Evolutionary conservation across 176 grass and related monocot species (phyloP), one percentile per base, ranked within the genome.

Genomic region (Metroxylon sagu): DNA sequence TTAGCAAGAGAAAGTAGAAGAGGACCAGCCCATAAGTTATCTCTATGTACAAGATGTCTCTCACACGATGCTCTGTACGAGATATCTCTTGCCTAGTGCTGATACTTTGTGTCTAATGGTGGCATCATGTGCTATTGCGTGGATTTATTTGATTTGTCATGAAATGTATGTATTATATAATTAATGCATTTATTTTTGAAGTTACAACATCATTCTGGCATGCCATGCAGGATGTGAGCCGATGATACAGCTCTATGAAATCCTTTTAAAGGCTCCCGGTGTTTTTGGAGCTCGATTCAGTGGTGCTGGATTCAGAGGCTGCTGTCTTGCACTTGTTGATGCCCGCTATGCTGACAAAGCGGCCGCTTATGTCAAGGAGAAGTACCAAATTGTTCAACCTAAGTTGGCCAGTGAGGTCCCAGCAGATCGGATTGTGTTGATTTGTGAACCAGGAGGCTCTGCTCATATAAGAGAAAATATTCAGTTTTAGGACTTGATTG

Each of bases 241-340:
- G 88, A 91, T 97, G 92, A 83, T 85, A 59, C 71, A 97, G 71
- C 87, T 97, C 29, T 90, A 97, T 66, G 75, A 91, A 73, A 97
- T 97, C 76, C 76, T 97, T 64, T 69, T 97, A 3, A 85, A 91
- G 50, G 78, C 87, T 56, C 92, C 92, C 0, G 92, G 92, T 52
- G 84, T 91, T 19, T 80, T 85, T 4, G 92, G 92, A 16, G 78
- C 81, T 28, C 83, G 92, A 18, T 97, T 97, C 77, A 97, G 92
- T 27, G 92, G 92, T 53, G 92, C 87, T 5, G 92, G 92, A 51
- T 97, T 97, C 72, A 88, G 92, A 53, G 92, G 92, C 58, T 97
- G 92, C 50, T 97, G 92, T 70, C 81, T 97, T 16, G 92, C 87
- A 4, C 62, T 97, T 48, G 87, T 97, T 29, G 70, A 78, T 29